phyloP scores from a whole-genome alignment of 169 alveolate genomes.

The Hammondia hammondi region DNA sequence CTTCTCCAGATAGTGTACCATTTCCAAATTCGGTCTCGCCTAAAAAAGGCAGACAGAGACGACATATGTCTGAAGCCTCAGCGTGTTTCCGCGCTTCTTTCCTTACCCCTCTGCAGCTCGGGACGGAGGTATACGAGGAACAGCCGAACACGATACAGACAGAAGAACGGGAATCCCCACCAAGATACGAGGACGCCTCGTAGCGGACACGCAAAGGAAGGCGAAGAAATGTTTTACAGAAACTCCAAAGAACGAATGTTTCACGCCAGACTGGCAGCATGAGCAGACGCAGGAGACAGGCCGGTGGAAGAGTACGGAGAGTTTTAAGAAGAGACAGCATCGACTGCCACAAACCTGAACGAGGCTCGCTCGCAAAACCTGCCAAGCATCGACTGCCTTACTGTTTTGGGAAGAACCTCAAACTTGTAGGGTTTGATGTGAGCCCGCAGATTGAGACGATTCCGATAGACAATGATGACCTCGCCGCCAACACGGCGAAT shows the following conservation, averaged over 20 bases:
- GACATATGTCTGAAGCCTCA: background rate
- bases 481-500: slow-evolving; percentile 87
- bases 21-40: slow-evolving; percentile 85
- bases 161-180: too few species aligned
- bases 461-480: slow-evolving; percentile 86
- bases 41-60: background rate
- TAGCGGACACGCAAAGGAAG: too few species aligned
- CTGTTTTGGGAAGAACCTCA: slow-evolving; percentile 86
- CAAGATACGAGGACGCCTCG: too few species aligned
- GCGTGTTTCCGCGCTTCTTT: background rate
- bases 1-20: slow-evolving; percentile 86
- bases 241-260: too few species aligned
- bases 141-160: too few species aligned
- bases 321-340: background rate
- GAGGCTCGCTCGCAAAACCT: background rate
- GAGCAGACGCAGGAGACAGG: too few species aligned
- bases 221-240: too few species aligned
- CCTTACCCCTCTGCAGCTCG: too few species aligned
- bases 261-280: too few species aligned
- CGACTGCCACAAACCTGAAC: background rate
- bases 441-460: slow-evolving; percentile 83
- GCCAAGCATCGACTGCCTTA: background rate
- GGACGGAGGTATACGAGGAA: too few species aligned
- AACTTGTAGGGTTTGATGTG: slow-evolving; percentile 88
- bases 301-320: too few species aligned